Conservation (phyloP, 163 green algal species). For the Chlamydomonas reinhardtii region DNA sequence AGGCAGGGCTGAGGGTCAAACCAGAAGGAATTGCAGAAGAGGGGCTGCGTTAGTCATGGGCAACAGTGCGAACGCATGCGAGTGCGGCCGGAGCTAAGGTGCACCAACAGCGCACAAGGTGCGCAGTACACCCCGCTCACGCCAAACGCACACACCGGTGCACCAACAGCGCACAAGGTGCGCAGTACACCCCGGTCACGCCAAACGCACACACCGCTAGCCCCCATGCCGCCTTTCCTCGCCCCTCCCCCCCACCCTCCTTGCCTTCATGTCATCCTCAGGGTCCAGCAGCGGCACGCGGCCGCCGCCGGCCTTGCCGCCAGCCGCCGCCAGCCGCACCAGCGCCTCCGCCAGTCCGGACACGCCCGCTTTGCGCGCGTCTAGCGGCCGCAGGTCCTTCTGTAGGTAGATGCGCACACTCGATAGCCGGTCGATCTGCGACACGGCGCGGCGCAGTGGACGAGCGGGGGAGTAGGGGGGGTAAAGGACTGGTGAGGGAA, state of each 20-base stretch:
- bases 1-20: neutral
- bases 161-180: too few species aligned
- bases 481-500: too few species aligned
- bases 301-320: neutral
- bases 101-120: too few species aligned
- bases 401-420: slow-evolving; percentile 85
- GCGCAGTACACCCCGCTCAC: too few species aligned
- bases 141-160: too few species aligned
- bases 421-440: slow-evolving; percentile 76
- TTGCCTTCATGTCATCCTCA: slow-evolving; percentile 81
- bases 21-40: too few species aligned
- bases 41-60: too few species aligned
- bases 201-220: too few species aligned
- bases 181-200: too few species aligned
- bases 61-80: too few species aligned
- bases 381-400: slow-evolving; percentile 82
- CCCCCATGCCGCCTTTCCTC: too few species aligned
- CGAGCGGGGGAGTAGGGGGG: neutral
- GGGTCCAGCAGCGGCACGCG: slow-evolving; percentile 79
- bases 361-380: slow-evolving; percentile 57
- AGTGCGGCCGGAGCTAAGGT: too few species aligned
- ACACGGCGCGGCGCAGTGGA: neutral
- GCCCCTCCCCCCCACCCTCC: neutral
- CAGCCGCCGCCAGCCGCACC: slow-evolving; percentile 36
- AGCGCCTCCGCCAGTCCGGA: slow-evolving; percentile 52